Conservation (phyloP, 768 basidiomycete genomes). For the Sutorius australiensis region DNA sequence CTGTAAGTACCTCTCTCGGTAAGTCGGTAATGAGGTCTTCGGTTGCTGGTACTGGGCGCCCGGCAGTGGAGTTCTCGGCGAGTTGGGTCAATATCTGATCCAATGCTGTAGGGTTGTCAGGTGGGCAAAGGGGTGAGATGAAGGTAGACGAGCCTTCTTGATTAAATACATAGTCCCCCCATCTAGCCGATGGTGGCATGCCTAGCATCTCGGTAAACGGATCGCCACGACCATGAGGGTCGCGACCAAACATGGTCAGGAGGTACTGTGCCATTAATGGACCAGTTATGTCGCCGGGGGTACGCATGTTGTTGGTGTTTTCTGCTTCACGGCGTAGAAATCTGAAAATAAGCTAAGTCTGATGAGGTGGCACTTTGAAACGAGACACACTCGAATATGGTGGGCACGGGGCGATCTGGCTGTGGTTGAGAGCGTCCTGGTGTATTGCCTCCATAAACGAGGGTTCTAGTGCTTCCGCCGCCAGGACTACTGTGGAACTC, state of each 20-base stretch:
- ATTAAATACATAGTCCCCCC: conserved; percentile 91
- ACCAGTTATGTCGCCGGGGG: conserved; percentile 47
- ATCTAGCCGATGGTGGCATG: conserved; percentile 49
- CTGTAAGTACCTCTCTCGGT: conserved; percentile 56
- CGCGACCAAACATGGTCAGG: conserved; percentile 49
- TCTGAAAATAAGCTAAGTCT: conserved; percentile 19
- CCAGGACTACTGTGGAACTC: conserved; percentile 34
- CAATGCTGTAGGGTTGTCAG: conserved; percentile 46
- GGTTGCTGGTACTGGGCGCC: conserved; percentile 79
- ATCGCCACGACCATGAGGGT: conserved; percentile 35
- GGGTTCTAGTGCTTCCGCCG: conserved; percentile 30
- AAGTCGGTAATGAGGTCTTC: conserved; percentile 73
- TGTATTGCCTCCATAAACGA: conserved; percentile 36
- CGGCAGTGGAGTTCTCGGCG: conserved; percentile 74
- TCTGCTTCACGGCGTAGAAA: conserved; percentile 32
- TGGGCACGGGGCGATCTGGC: conserved; percentile 33
- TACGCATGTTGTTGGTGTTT: conserved; percentile 14
- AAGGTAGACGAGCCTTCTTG: conserved; percentile 63
- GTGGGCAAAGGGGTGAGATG: background rate
- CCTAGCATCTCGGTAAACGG: conserved; percentile 43
- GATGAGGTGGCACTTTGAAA: background rate
- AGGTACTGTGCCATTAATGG: conserved; percentile 72
- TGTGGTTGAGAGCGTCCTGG: conserved; percentile 21
- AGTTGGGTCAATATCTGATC: conserved; percentile 84
- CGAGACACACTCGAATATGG: conserved; percentile 51